Evolutionary conservation across 108 stramenopile species (phyloP), one percentile per base, ranked within the genome.

Genomic region (Pseudonitzschia multiseries): DNA sequence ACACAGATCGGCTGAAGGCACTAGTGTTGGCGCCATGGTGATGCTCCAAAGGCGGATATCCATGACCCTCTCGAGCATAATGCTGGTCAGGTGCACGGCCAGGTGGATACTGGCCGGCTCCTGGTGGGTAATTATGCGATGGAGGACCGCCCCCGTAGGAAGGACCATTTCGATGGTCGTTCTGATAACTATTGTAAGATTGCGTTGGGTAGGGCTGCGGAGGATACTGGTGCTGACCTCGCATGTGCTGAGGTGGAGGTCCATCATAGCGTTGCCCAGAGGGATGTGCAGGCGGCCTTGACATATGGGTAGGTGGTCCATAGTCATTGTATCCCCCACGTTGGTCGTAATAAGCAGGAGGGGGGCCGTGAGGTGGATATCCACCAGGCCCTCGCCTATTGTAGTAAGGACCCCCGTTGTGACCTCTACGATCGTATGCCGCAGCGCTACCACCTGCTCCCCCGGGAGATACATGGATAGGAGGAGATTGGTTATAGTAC

Each of bases 381-480:
- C 27, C 96, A 92, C 77, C 65, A 88, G 29, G 65, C 79, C 67
- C 66, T 92, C 52, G 86, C 74, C 66, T 73, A 62, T 65, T 75
- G 88, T 52, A 81, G 46, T 43, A 33, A 46, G 36, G 48, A 8
- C 36, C 60, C 20, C 65, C 65, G 27, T 51, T 51, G 18, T 32
- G 50, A 22, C 63, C 57, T 14, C 77, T 24, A 13, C 53, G 69
- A 59, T 72, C 42, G 27, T 51, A 41, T 62, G 36, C 61, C 40
- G 33, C 61, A 14, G 61, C 61, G 20, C 61, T 32, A 33, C 20
- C 29, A 36, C 32, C 36, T 62, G 61, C 79, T 44, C 63, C 68
- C 50, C 69, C 50, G 12, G 79, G 79, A 32, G 79, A 74, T 18
- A 73, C 61, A 51, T 71, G 80, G 43, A 68, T 72, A 14, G 70